Evolutionary conservation across 768 basidiomycete genomes (phyloP), one percentile per base, ranked within the genome.

Genomic region (Leccinum imitatum): DNA sequence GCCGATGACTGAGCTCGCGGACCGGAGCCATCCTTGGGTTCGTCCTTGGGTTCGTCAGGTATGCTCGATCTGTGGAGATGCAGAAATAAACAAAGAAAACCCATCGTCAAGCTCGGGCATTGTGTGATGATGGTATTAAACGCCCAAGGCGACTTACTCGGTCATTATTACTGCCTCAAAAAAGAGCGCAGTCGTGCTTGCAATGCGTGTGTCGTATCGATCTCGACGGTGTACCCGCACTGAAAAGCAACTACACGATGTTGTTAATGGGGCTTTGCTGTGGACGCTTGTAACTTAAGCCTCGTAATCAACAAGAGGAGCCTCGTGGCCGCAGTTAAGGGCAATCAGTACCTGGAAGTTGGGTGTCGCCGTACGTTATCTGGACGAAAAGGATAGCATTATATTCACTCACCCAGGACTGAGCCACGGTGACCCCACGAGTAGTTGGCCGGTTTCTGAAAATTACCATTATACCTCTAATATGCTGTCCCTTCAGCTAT

Each of bases 191-290:
- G n/a, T 23, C 35, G 33, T 31, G 21, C 48, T 33, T 21, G 17
- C 53, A 41, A 35, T 41, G 35, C 31, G 59, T 54, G 27, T 7
- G 14, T n/a, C n/a, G 46, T 21, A 21, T 21, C 6, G 1, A 10
- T 7, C 23, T 25, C 17, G 4, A 13, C 33, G 33, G 33, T 52
- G 30, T 19, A 11, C 57, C n/a, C 56, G 14, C 58, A 57, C 35
- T 57, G 59, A 57, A 64, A 21, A 61, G 63, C 25, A 27, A 51
- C 31, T 7, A 6, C 13, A 35, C 50, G n/a, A 48, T 30, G 50
- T 55, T n/a, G 54, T 10, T 31, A 17, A 27, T 50, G 13, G 50
- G 19, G 50, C 56, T 50, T 59, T 5, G 53, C 54, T 50, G 57
- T 3, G 57, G 23, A 53, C 39, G 39, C 50, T 30, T 27, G 27